Evolutionary conservation across 2,329 filamentous ascomycete species (phyloP).

Genomic region (Epichloe brachyelytri): DNA sequence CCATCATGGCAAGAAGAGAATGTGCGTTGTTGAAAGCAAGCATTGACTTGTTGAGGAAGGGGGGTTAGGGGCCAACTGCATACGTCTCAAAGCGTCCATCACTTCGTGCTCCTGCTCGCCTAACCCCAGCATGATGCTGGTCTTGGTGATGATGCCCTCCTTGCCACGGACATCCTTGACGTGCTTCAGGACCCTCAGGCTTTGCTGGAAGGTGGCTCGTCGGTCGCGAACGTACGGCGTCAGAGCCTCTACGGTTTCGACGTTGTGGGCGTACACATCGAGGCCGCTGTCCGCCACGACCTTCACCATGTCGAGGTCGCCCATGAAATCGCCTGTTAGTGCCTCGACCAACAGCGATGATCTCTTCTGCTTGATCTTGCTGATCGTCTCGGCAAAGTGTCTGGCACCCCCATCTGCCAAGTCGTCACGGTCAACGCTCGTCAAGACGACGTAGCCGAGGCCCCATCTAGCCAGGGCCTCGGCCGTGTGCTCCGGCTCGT

Average conservation of each 20-base stretch:
- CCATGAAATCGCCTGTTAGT: constrained; percentile 75
- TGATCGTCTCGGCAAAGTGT: constrained; percentile 89
- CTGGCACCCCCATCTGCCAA: constrained; percentile 73
- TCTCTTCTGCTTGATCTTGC: constrained; percentile 79
- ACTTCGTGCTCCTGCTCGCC: constrained; percentile 86
- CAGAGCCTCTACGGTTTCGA: constrained; percentile 86
- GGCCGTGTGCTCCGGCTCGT: constrained; percentile 93
- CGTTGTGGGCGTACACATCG: constrained; percentile 94
- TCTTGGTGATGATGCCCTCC: constrained; percentile 87
- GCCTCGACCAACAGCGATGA: constrained; percentile 69
- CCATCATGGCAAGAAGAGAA: no score
- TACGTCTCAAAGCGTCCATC: constrained; percentile 61
- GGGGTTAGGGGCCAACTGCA: constrained; percentile 9
- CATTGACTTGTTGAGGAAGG: no score
- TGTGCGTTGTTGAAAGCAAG: neutral
- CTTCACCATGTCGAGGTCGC: constrained; percentile 75
- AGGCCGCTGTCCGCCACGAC: constrained; percentile 77
- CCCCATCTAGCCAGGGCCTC: constrained; percentile 91
- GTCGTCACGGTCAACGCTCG: constrained; percentile 88
- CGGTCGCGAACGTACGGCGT: constrained; percentile 86
- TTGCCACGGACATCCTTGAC: constrained; percentile 62
- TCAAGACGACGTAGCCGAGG: constrained; percentile 88
- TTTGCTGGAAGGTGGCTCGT: constrained; percentile 79
- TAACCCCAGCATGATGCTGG: constrained; percentile 89
- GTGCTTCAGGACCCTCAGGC: constrained; percentile 62